phyloP scores from a whole-genome alignment of 352 stramenopile genomes.

The Globisporangium spinosum region DNA sequence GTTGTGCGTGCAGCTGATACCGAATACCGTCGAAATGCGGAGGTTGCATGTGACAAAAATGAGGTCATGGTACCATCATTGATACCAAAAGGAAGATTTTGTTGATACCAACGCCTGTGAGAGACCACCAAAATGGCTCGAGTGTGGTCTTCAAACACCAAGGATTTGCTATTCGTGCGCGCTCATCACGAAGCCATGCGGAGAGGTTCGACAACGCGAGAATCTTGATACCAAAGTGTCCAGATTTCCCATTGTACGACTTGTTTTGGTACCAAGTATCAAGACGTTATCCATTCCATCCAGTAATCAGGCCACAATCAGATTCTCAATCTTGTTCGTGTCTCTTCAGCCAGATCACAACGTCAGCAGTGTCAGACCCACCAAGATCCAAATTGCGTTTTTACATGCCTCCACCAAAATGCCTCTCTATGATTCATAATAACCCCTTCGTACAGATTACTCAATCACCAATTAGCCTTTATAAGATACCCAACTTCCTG shows the following conservation, averaged over 20 bases:
- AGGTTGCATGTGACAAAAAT: background rate
- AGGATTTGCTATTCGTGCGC: background rate
- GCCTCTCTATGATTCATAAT: background rate
- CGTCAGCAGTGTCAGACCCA: background rate
- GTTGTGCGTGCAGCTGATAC: background rate
- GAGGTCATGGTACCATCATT: background rate
- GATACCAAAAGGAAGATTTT: background rate
- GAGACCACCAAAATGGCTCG: background rate
- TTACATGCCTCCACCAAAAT: background rate
- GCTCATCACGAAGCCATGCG: background rate
- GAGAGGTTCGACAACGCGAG: background rate
- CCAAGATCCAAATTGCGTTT: background rate
- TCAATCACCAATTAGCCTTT: background rate
- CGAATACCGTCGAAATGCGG: background rate
- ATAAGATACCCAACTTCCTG: background rate
- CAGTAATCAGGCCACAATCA: background rate
- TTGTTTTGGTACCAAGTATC: background rate
- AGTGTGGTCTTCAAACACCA: background rate
- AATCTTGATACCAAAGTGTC: background rate
- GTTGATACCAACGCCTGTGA: background rate
- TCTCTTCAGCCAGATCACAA: background rate
- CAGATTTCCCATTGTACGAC: background rate
- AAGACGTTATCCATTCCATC: background rate
- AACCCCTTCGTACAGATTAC: background rate
- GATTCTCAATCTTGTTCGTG: conserved; percentile 7